Conservation (phyloP, 2,329 filamentous ascomycete species). For the Fusarium tanahbumbuense region DNA sequence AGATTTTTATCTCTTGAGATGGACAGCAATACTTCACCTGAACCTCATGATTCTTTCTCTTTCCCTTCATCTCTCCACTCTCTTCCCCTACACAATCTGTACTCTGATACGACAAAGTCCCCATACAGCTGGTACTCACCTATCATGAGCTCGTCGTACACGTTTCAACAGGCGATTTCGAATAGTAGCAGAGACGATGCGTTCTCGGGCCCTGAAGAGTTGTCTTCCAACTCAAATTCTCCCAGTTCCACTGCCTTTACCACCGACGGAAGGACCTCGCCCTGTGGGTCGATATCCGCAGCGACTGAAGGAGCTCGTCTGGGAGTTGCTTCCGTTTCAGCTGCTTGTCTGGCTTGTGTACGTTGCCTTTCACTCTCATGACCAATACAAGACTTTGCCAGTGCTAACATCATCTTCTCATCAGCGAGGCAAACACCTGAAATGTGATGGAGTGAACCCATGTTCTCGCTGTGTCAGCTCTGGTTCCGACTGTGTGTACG, state of each 20-base stretch:
- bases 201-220: slow-evolving; percentile 30
- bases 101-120: slow-evolving; percentile 21
- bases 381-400: background rate
- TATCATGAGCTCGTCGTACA: slow-evolving; percentile 22
- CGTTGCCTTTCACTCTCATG: slow-evolving; percentile 43
- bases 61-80: slow-evolving; percentile 20
- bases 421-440: slow-evolving; percentile 75
- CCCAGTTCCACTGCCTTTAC: slow-evolving; percentile 37
- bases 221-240: slow-evolving; percentile 42
- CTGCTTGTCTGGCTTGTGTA: slow-evolving; percentile 68
- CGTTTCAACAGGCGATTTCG: slow-evolving; percentile 11
- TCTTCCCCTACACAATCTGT: slow-evolving; percentile 35
- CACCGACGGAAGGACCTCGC: slow-evolving; percentile 26
- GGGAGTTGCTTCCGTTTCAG: slow-evolving; percentile 56
- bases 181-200: slow-evolving; percentile 28
- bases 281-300: slow-evolving; percentile 37
- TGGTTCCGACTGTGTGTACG: slow-evolving; percentile 74
- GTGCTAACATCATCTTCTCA: slow-evolving; percentile 13
- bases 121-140: slow-evolving; percentile 36
- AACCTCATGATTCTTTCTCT: slow-evolving; percentile 20
- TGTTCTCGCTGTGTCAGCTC: slow-evolving; percentile 74
- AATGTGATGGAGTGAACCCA: slow-evolving; percentile 77
- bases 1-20: slow-evolving; percentile 14
- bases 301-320: slow-evolving; percentile 35
- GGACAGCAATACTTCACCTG: slow-evolving; percentile 19